These are phyloP conservation scores for Trametes versicolor DNA, from an alignment of 1,284 basidiomycete species.

Conservation along the genomic window DNA sequence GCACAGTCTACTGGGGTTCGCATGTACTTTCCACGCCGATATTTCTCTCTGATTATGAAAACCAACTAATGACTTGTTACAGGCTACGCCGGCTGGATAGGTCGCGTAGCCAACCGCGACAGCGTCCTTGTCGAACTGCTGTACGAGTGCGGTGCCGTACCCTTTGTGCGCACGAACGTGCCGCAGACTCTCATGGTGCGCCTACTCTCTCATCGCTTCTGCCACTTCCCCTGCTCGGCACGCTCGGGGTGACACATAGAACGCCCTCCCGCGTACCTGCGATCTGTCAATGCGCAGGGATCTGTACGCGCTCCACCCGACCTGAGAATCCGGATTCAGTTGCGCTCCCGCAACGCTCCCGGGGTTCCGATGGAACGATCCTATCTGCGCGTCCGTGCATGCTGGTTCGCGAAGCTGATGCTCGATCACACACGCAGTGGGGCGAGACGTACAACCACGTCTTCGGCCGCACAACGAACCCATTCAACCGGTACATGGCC, in stretches of 20 bases:
- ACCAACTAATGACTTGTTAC: not conserved
- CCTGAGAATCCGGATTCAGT: not conserved
- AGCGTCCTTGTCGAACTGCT: conserved; percentile 53
- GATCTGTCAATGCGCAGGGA: not conserved
- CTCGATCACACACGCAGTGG: conserved; percentile 42
- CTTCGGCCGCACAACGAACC: conserved; percentile 81
- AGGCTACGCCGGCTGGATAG: conserved; percentile 76
- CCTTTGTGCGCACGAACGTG: conserved; percentile 59
- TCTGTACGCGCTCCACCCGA: not conserved
- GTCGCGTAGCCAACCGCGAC: conserved; percentile 48
- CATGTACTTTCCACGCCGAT: too few species aligned
- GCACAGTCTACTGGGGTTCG: too few species aligned
- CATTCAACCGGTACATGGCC: conserved; percentile 72
- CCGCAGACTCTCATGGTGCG: conserved; percentile 56
- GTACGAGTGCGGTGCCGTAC: conserved; percentile 54
- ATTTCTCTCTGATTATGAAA: too few species aligned
- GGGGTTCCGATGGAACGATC: not conserved
- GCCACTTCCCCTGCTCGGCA: not conserved
- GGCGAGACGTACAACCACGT: conserved; percentile 53
- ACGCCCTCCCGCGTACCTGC: conserved; percentile 1
- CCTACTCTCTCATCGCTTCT: not conserved
- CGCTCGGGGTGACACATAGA: not conserved
- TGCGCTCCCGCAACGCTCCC: not conserved
- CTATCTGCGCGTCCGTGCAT: not conserved
- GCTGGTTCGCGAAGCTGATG: not conserved